Evolutionary conservation across 768 basidiomycete species (phyloP).

Genomic region (Amanita inopinata): DNA sequence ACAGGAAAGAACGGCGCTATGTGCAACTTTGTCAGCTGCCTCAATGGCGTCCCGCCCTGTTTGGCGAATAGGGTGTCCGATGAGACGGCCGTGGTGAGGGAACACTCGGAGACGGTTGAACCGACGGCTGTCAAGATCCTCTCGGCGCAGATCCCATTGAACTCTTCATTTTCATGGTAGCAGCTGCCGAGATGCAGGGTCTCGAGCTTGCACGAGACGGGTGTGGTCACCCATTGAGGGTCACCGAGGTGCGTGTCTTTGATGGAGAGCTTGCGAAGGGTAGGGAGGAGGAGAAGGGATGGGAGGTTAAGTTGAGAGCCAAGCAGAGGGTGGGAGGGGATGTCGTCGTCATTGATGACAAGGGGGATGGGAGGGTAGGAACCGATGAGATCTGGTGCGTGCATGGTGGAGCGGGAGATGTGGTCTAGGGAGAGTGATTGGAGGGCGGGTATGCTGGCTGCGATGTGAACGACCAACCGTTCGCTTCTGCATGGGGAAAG

Average conservation of each 20-base stretch:
- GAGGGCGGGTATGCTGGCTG: slow-evolving; percentile 46
- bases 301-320: slow-evolving; percentile 54
- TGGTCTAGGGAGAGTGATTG: slow-evolving; percentile 48
- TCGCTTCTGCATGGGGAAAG: slow-evolving; percentile 40
- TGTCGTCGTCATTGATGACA: slow-evolving; percentile 49
- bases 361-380: slow-evolving; percentile 49
- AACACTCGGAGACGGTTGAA: slow-evolving; percentile 43
- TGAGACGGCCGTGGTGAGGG: slow-evolving; percentile 38
- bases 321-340: slow-evolving; percentile 44
- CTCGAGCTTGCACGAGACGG: slow-evolving; percentile 40
- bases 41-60: slow-evolving; percentile 34
- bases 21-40: slow-evolving; percentile 43
- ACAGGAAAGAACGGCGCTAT: slow-evolving; percentile 55
- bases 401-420: slow-evolving; percentile 57
- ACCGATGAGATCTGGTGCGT: slow-evolving; percentile 44
- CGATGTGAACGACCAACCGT: slow-evolving; percentile 59
- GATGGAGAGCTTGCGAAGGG: slow-evolving; percentile 52
- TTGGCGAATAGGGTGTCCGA: slow-evolving; percentile 31
- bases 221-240: slow-evolving; percentile 42
- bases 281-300: slow-evolving; percentile 52
- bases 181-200: slow-evolving; percentile 50
- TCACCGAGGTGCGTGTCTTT: slow-evolving; percentile 67
- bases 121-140: slow-evolving; percentile 54
- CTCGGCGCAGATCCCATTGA: slow-evolving; percentile 46
- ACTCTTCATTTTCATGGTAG: slow-evolving; percentile 40